Evolutionary conservation across 2,329 filamentous ascomycete species (phyloP), one percentile per base, ranked within the genome.

Genomic region (Clarireedia monteithiana): DNA sequence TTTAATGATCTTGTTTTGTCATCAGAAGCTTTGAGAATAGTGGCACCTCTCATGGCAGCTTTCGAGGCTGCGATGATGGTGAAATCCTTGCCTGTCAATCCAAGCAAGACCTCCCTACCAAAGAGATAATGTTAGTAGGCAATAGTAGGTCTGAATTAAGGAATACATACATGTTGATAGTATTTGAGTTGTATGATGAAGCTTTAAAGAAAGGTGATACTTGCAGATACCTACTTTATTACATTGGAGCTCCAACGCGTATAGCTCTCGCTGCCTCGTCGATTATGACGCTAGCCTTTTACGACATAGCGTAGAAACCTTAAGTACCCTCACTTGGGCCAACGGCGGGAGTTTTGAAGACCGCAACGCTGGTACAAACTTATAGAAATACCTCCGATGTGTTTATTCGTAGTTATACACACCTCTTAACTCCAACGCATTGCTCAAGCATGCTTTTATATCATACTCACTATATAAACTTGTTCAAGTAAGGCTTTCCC

Each of bases 21-120:
- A 74, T 99, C 95, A 64, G 84, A 82, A 57, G 89, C 83, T 76
- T 99, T 99, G 71, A 99, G 85, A 73, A 99, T 88, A 58, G 92
- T 96, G 62, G 91, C 89, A 68, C 94, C 94, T 77, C 94, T 86
- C 91, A 97, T 97, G 68, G 91, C 89, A 71, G 94, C 94, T 80
- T 99, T 97, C 62, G 91, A 97, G 68, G 94, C 89, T 68, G 91
- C 94, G 72, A 99, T 85, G 81, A 99, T 85, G 77, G 91, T 95
- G 74, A 96, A 99, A 83, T 99, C 95, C 80, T 96, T 96, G 78
- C 94, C 95, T 59, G 92, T 96, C 74, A 99, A 96, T 70, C 94
- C 94, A 67, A 99, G 83, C 71, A 99, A 82, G 72, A 97, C 89
- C 84, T 99, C 94, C 94, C 91, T 97, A 58, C 54, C 55, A 26